Evolutionary conservation across 345 rosid genomes (phyloP), one percentile per base, ranked within the genome.

Genomic region (Cardamine occulta): DNA sequence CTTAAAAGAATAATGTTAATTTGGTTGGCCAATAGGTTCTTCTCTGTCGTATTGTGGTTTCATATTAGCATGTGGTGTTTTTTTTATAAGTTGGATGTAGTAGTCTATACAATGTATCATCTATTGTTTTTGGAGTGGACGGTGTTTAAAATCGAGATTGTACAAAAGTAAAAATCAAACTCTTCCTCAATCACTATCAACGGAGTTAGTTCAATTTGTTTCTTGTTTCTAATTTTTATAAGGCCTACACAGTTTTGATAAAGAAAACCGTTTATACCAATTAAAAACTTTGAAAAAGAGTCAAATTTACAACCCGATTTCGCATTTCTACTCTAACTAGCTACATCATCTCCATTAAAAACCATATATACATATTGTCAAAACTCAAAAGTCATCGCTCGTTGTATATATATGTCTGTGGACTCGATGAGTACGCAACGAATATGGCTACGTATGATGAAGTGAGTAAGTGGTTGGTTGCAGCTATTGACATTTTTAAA

Each of bases 41-140:
- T 48, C 26, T 48, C 48, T 60, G 75, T 71, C 59, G 13, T 48
- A 59, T 71, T 15, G 55, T n/a, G 56, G 18, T 56, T 57, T 42
- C 52, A 42, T 39, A 15, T 17, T 42, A 42, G 18, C 55, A 17
- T 69, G 62, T 40, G 55, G 5, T 31, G 6, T 65, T 31, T 47
- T n/a, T 24, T 67, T 15, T n/a, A 3, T 17, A 53, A 15, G 37
- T 53, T 68, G 24, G 24, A 52, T 21, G 23, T 21, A 21, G 72
- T 23, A 23, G 24, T 23, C 31, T 15, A 12, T 11, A 44, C 67
- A 8, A 31, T 9, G 26, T 28, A 31, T 29, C 28, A 48, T n/a
- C 45, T 47, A 45, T 28, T 29, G 26, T 65, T 47, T 31, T 18
- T 28, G 40, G 26, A 19, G 10, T n/a, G 10, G 51, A 47, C 51